These are phyloP conservation scores for Cryoendolithus antarcticus DNA, from an alignment of 2,329 filamentous ascomycete genomes.

Conservation along the genomic window DNA sequence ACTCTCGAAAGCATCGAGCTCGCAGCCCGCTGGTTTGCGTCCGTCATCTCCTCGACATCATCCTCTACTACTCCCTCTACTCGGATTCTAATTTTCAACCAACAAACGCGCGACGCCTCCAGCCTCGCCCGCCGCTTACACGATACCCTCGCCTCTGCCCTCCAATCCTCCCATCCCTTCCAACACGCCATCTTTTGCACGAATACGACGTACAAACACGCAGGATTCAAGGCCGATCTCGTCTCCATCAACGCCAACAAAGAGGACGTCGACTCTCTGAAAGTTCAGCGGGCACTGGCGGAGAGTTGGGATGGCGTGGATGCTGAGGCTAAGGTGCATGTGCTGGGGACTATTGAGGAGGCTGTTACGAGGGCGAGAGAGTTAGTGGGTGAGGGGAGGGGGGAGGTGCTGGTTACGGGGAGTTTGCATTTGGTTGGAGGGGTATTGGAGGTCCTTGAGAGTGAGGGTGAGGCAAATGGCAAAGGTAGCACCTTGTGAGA, in stretches of 20 bases:
- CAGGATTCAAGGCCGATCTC: slow-evolving; percentile 51
- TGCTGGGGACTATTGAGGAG: slow-evolving; percentile 55
- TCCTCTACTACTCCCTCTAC: slow-evolving; percentile 19
- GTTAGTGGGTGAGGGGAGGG: slow-evolving; percentile 27
- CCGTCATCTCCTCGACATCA: slow-evolving; percentile 13
- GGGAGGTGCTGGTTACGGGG: slow-evolving; percentile 63
- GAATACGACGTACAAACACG: slow-evolving; percentile 54
- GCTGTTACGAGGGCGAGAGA: slow-evolving; percentile 48
- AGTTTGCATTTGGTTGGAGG: slow-evolving; percentile 77
- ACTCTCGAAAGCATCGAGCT: slow-evolving; percentile 71
- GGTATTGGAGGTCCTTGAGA: slow-evolving; percentile 59
- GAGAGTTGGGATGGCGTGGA: slow-evolving; percentile 47
- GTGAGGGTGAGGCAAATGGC: slow-evolving; percentile 12
- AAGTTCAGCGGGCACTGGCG: slow-evolving; percentile 57
- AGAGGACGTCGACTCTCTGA: slow-evolving; percentile 44
- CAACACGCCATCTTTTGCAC: slow-evolving; percentile 68
- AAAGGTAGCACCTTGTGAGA: too few species aligned
- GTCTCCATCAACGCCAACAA: slow-evolving; percentile 50
- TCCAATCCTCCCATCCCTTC: slow-evolving; percentile 41
- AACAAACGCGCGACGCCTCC: slow-evolving; percentile 69
- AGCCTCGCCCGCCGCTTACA: slow-evolving; percentile 54
- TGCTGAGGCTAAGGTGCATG: slow-evolving; percentile 40
- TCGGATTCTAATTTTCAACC: slow-evolving; percentile 75
- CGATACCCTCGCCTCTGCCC: slow-evolving; percentile 36
- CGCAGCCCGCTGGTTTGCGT: slow-evolving; percentile 64